Evolutionary conservation across 2,329 filamentous ascomycete genomes (phyloP).

Genomic region (Fusarium tricinctum): DNA sequence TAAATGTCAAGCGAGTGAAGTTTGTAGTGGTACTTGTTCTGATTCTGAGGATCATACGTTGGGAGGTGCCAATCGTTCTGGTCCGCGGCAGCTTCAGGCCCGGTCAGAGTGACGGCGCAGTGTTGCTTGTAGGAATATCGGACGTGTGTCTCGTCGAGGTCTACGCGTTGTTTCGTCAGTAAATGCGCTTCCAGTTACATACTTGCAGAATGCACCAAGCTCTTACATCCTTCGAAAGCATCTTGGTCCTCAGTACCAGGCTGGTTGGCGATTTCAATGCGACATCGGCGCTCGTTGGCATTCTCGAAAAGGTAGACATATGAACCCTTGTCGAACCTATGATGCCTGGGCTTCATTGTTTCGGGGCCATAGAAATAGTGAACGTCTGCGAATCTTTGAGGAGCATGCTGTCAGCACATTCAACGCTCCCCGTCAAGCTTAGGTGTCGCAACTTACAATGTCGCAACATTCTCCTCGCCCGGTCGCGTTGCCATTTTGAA

Average conservation of each 20-base stretch:
- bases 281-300: constrained; percentile 73
- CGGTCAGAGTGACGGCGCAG: constrained; percentile 76
- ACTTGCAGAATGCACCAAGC: constrained; percentile 19
- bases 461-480: constrained; percentile 66
- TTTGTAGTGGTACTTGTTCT: constrained; percentile 84
- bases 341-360: constrained; percentile 76
- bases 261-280: constrained; percentile 82
- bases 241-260: constrained; percentile 82
- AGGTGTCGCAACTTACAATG: constrained; percentile 59
- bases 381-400: constrained; percentile 77
- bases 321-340: constrained; percentile 83
- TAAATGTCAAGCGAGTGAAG: constrained; percentile 83
- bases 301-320: constrained; percentile 87
- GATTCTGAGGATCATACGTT: constrained; percentile 77
- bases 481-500: constrained; percentile 61
- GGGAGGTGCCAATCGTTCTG: constrained; percentile 81
- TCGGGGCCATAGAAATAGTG: constrained; percentile 85
- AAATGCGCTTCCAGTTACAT: not conserved
- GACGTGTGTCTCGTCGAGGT: constrained; percentile 74
- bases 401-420: constrained; percentile 22
- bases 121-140: constrained; percentile 82
- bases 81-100: constrained; percentile 66
- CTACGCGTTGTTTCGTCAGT: constrained; percentile 57
- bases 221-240: constrained; percentile 81
- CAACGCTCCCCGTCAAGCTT: not conserved